Base-by-base conservation (phyloP, 441 rosid genomes). In the Gossypium aridum region DNA sequence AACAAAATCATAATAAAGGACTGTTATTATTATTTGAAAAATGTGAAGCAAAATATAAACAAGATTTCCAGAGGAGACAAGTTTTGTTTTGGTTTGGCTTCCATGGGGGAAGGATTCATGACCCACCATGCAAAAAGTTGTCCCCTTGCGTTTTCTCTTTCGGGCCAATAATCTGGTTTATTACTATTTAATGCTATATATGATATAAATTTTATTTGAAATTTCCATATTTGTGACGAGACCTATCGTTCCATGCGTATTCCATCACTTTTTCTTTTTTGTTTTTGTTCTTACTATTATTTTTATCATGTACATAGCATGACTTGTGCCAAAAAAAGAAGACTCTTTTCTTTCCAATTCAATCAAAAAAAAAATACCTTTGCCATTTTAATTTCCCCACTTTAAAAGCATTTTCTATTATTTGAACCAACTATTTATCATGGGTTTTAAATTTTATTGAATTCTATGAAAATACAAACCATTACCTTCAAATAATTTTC, bases 231-330 rank as follows among this genome's bases (percentile, higher is more conserved):
- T 10, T 12, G 37, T 47, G 13, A 47, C 53, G 53, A 9, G 53
- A 3, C 14, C 53, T 10, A 9, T 47, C 4, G 53, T 47, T 10
- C 0, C 53, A 12, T 45, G 51, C 51, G 51, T 45, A 45, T 45
- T 45, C 51, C 12, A 64, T 72, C 62, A 73, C 62, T 26, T 19
- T 56, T 17, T 49, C 4, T 56, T 56, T 19, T 59, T 20, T 31
- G 37, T 19, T 56, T 34, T 17, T 51, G 1, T 20, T 56, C 1
- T 59, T 8, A 3, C 10, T 22, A 2, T 20, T 9, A 0, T 22
- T 20, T 61, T 39, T 67, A 74, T 81, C 94, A 85, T 85, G 84
- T 62, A 78, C 74, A 85, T 76, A 51, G 84, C 85, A 83, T 86
- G 43, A 28, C 43, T 28, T n/a, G 43, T 6, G 62, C 7, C 37